Conservation (phyloP, 2,329 filamentous ascomycete genomes). For the Pseudogymnoascus sp. region DNA sequence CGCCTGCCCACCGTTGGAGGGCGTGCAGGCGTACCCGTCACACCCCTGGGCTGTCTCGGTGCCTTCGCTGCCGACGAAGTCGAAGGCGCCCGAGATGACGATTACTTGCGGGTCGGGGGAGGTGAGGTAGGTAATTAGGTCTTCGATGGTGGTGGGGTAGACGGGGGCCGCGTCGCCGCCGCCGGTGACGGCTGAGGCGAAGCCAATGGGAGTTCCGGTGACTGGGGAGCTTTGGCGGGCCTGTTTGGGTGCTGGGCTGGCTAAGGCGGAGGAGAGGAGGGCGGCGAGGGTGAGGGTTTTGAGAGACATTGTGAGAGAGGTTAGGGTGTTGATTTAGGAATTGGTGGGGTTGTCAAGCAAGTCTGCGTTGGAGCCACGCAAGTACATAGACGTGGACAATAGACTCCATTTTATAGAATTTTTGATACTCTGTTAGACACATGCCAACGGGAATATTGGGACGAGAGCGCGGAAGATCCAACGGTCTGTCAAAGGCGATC, state of each 20-base stretch:
- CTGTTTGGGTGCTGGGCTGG: background rate
- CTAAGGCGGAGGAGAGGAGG: background rate
- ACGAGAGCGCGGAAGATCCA: background rate
- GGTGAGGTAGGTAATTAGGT: constrained; percentile 40
- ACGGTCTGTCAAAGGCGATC: background rate
- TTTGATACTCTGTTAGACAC: background rate
- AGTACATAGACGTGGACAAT: background rate
- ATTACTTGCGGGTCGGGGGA: constrained; percentile 44
- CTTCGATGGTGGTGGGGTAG: constrained; percentile 45
- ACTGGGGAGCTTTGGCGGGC: background rate
- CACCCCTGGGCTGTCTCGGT: constrained; percentile 8
- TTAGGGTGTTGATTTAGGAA: background rate
- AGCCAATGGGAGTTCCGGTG: background rate
- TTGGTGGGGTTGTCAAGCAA: background rate
- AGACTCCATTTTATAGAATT: background rate
- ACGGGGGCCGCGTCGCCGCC: constrained; percentile 47
- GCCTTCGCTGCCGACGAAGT: constrained; percentile 16
- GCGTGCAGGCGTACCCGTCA: constrained; percentile 13
- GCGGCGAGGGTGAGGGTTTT: background rate
- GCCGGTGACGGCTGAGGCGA: constrained; percentile 36
- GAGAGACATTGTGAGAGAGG: background rate
- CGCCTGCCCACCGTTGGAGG: constrained; percentile 13
- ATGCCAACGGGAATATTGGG: background rate
- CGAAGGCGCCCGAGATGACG: constrained; percentile 43
- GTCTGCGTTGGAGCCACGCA: background rate